A percentile compares a stretch with the other conserved stretches of the same genome.
Evolutionary conservation across 768 basidiomycete species (phyloP).

Genomic region (Lanmaoa pseudosensibilis): DNA sequence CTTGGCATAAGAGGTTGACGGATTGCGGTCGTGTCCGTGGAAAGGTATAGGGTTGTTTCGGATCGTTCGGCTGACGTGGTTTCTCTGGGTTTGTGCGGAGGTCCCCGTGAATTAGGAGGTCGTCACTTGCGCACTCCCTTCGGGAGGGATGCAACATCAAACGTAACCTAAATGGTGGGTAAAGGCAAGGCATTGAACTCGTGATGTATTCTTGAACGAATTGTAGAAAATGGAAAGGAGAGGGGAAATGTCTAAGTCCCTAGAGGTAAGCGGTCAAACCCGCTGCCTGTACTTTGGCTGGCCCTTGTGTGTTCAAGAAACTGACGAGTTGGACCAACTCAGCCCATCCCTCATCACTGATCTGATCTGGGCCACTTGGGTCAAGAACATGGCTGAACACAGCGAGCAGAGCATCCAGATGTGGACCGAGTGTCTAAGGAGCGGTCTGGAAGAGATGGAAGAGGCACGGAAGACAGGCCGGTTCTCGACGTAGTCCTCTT

Average conservation of each 20-base stretch:
- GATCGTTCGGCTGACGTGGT: no score
- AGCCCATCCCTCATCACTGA: slow-evolving; percentile 74
- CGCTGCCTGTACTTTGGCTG: slow-evolving; percentile 77
- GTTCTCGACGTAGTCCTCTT: slow-evolving; percentile 89
- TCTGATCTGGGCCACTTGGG: slow-evolving; percentile 68
- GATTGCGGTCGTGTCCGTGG: no score
- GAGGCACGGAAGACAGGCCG: slow-evolving; percentile 84
- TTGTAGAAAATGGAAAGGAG: neutral
- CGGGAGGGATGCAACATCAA: slow-evolving; percentile 13
- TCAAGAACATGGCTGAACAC: slow-evolving; percentile 85
- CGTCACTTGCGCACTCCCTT: no score
- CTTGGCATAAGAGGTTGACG: no score
- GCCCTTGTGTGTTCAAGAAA: slow-evolving; percentile 70
- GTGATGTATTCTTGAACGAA: neutral
- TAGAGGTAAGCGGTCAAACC: slow-evolving; percentile 62
- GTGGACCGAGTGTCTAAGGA: slow-evolving; percentile 65
- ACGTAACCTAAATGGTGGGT: slow-evolving; percentile 24
- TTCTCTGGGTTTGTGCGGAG: no score
- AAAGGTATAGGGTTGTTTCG: no score
- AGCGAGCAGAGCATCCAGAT: slow-evolving; percentile 75
- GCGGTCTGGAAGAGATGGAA: slow-evolving; percentile 85
- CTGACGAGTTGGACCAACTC: slow-evolving; percentile 74
- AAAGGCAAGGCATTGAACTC: slow-evolving; percentile 2
- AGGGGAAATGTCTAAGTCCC: slow-evolving; percentile 34
- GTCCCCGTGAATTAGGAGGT: no score